Conservation (phyloP, 2,329 filamentous ascomycete species). For the Colletotrichum somersetense region DNA sequence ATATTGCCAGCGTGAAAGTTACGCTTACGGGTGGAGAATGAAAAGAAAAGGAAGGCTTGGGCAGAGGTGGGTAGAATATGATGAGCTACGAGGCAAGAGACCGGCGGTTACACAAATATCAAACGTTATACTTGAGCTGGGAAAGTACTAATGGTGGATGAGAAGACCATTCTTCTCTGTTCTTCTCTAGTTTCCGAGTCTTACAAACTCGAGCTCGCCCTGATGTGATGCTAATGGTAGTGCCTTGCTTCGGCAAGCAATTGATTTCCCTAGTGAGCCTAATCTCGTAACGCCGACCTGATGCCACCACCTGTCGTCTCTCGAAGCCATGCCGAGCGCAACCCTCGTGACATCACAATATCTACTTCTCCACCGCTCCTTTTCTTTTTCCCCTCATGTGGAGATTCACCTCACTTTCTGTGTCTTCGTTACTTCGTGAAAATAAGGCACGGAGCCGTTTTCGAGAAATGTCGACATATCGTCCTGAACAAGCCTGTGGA, state of each 20-base stretch:
- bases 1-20: background rate
- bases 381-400: background rate
- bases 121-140: background rate
- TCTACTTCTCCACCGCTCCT: too few relatives aligned
- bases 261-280: conserved; percentile 25
- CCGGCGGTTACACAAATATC: background rate
- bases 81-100: conserved; percentile 35
- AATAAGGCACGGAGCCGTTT: conserved; percentile 7
- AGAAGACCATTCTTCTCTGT: conserved; percentile 25
- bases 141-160: conserved; percentile 26
- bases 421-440: conserved; percentile 36
- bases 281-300: conserved; percentile 38
- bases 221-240: conserved; percentile 22
- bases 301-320: conserved; percentile 28
- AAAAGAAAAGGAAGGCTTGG: background rate
- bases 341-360: background rate
- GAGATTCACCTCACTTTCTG: background rate
- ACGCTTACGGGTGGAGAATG: background rate
- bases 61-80: conserved; percentile 22
- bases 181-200: conserved; percentile 24
- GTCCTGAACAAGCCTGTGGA: background rate
- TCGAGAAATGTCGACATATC: background rate
- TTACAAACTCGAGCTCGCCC: conserved; percentile 10
- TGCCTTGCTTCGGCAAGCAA: conserved; percentile 24
- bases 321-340: conserved; percentile 12